Evolutionary conservation across 2,329 filamentous ascomycete species (phyloP), one percentile per base, ranked within the genome.

Genomic region (Beauveria rudraprayagi): DNA sequence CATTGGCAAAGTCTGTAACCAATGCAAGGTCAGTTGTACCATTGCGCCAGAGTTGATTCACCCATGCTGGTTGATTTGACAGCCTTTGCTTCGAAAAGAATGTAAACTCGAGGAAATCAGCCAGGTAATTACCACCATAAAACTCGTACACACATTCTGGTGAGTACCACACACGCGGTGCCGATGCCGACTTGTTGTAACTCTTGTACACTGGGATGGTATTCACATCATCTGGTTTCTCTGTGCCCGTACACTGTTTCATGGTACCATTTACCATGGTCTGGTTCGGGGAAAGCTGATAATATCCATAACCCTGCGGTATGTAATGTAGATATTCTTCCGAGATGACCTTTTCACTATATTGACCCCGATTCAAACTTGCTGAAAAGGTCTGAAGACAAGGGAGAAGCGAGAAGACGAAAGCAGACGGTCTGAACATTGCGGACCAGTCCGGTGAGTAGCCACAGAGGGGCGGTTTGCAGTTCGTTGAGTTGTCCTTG

Each of bases 91-190:
- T 2, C 10, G 43, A 9, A 28, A 55, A 55, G 40, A 55, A 50
- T 16, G 44, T 51, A 1, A 11, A 7, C 5, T n/a, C 34, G n/a
- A 59, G 24, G 5, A 30, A 34, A 1, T 7, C 5, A 4, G 10
- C 37, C 56, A 52, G 24, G 11, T 3, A 8, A 10, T 3, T 0
- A 1, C 47, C 47, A 1, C 24, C 47, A 6, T 17, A 22, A 11
- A 59, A 59, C 47, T 52, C 47, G 24, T 52, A 59, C 11, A 52
- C 56, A 8, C 56, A 59, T 37, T 59, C 56, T 1, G 47, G 56
- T n/a, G 56, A 17, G 24, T 52, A 52, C 37, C 47, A 52, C 14
- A n/a, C 2, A 6, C 24, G 46, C 11, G 56, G 24, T 11, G 17
- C 4, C 7, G 17, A 16, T 2, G 9, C 3, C 11, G 19, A 4